Evolutionary conservation across 179 eudicot genomes (phyloP).

Genomic region (Pouteria campechiana): DNA sequence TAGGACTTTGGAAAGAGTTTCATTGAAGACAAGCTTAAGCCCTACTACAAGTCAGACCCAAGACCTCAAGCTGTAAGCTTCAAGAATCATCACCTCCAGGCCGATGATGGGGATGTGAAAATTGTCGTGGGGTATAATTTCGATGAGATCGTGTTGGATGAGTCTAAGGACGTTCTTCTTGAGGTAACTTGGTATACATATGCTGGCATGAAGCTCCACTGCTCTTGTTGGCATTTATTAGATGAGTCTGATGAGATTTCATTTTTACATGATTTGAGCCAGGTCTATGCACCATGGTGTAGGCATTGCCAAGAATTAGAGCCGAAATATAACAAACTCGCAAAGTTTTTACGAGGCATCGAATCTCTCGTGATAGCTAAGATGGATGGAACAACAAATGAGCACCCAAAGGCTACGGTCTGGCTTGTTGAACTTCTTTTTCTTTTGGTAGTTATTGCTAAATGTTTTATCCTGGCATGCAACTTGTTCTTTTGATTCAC

Average conservation of each 20-base stretch:
- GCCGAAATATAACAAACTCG: constrained; percentile 67
- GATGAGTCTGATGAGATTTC: no score
- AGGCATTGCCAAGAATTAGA: constrained; percentile 67
- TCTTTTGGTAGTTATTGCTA: no score
- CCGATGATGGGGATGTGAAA: constrained; percentile 58
- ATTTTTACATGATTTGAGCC: background rate
- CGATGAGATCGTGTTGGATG: constrained; percentile 69
- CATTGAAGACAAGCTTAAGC: constrained; percentile 59
- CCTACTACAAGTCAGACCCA: constrained; percentile 77
- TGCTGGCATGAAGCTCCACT: no score
- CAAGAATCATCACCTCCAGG: background rate
- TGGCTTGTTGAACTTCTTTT: background rate
- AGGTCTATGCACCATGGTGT: constrained; percentile 94
- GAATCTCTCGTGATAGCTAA: constrained; percentile 73
- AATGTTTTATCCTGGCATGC: no score
- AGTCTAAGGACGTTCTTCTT: constrained; percentile 86
- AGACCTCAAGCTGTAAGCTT: constrained; percentile 61
- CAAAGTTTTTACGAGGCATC: constrained; percentile 43
- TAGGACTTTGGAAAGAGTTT: constrained; percentile 61
- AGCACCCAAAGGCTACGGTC: constrained; percentile 77
- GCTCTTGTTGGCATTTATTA: no score
- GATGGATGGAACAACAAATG: constrained; percentile 94
- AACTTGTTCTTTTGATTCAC: no score
- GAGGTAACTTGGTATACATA: constrained; percentile 35
- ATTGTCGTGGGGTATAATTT: constrained; percentile 81